These are phyloP conservation scores for Borealophlyctis nickersoniae DNA, from an alignment of 192 early-diverging fungal genomes.

Conservation along the genomic window DNA sequence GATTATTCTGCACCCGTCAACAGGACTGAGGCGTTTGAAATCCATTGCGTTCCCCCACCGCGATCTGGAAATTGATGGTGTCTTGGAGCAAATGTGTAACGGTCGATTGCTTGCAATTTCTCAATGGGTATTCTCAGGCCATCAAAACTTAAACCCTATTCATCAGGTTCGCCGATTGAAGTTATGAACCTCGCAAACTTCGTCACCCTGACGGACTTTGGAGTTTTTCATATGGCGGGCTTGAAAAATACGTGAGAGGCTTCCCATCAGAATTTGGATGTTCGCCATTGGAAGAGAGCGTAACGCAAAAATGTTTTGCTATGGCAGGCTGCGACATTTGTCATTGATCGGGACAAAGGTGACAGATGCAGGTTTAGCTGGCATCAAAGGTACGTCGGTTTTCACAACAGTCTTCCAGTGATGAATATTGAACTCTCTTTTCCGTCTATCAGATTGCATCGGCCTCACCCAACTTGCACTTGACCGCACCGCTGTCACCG, in stretches of 20 bases:
- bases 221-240: conserved; percentile 32
- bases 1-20: too few relatives aligned
- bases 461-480: conserved; percentile 39
- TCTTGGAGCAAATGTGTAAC: conserved; percentile 24
- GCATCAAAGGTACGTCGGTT: conserved; percentile 23
- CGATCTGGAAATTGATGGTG: conserved; percentile 45
- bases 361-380: conserved; percentile 45
- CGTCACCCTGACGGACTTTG: conserved; percentile 40
- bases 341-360: conserved; percentile 45
- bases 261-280: background rate
- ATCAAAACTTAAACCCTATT: too few relatives aligned
- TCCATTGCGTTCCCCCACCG: conserved; percentile 46
- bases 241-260: conserved; percentile 9
- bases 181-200: conserved; percentile 46
- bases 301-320: too few relatives aligned
- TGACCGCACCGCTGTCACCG: conserved; percentile 41
- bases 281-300: background rate
- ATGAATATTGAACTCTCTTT: too few relatives aligned
- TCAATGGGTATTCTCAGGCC: too few relatives aligned
- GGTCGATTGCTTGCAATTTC: too few relatives aligned
- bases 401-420: background rate
- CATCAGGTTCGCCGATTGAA: conserved; percentile 45
- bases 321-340: conserved; percentile 34
- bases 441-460: background rate
- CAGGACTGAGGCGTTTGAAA: conserved; percentile 31